Conservation (phyloP, 2,329 filamentous ascomycete genomes). For the Tolypocladium capitatum region DNA sequence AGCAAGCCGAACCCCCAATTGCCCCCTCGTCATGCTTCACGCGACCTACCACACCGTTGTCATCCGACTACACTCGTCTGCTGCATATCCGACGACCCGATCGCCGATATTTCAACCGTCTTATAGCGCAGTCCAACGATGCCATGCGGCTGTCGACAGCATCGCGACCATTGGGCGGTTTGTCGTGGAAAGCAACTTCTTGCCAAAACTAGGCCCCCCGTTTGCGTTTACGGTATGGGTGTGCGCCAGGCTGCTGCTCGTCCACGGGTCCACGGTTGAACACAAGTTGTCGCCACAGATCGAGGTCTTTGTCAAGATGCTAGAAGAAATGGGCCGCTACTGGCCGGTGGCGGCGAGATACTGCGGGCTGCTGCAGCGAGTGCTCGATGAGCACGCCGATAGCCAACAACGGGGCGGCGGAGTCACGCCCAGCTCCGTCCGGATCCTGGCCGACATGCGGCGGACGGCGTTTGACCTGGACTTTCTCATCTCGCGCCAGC, state of each 20-base stretch:
- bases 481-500: constrained; percentile 76
- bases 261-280: constrained; percentile 82
- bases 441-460: constrained; percentile 83
- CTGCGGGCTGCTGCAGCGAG: constrained; percentile 63
- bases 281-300: constrained; percentile 71
- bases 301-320: constrained; percentile 66
- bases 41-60: constrained; percentile 82
- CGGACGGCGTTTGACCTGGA: constrained; percentile 83
- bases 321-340: constrained; percentile 66
- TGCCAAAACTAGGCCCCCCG: constrained; percentile 72
- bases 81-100: constrained; percentile 79
- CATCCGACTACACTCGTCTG: constrained; percentile 81
- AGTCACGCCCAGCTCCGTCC: constrained; percentile 68
- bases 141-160: constrained; percentile 69
- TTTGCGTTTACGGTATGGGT: constrained; percentile 94
- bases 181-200: constrained; percentile 59
- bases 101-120: constrained; percentile 84
- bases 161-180: constrained; percentile 68
- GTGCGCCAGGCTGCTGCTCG: constrained; percentile 70
- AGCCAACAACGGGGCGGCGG: constrained; percentile 62
- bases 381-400: constrained; percentile 75
- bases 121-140: constrained; percentile 72
- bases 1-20: constrained; percentile 57
- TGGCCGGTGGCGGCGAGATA: constrained; percentile 83
- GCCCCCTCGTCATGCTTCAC: constrained; percentile 83